Base-by-base conservation (phyloP, 352 stramenopile genomes). In the Ophiocytium majus region DNA sequence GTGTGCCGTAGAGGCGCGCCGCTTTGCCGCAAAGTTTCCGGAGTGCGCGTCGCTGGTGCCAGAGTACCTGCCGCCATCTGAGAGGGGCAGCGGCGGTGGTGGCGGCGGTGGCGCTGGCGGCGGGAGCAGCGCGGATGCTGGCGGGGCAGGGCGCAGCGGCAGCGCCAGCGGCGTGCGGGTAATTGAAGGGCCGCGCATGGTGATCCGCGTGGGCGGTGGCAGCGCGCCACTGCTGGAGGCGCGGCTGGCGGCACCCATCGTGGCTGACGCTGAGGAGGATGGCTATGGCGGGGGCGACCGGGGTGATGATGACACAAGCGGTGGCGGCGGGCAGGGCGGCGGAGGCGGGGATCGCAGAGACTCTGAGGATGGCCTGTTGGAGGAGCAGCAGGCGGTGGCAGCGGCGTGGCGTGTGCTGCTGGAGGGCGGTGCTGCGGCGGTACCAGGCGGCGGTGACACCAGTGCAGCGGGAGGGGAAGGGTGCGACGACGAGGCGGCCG, bases 21-120 rank as follows among this genome's bases (percentile, higher is more conserved):
- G 50, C 28, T 84, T 74, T 71, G 49, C 76, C 10, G 10, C 71
- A 14, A 49, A 33, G 9, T 78, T 78, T n/a, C 82, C 82, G 14
- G 14, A 85, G 1, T 64, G 74, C 36, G 63, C 17, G 64, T 32
- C 80, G 34, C 50, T 35, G 0, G 57, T 76, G 34, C 37, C 50
- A 37, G 50, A 57, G 0, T 75, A 28, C 14, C 74, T 82, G 35
- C 32, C 32, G 23, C 31, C 17, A 23, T 33, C 36, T 43, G 23
- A 66, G n/a, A 63, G 34, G 9, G 35, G 14, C 33, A 33, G 17
- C 17, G 76, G 17, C 36, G 10, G 33, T 19, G 49, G 76, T 19
- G 76, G 32, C 37, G 36, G 80, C 35, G 36, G 63, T 33, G 63
- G 79, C 79, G 80, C 28, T 9, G 23, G 49, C 9, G 32, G 63